These are phyloP conservation scores for Saccharomyces hybrid DNA, from an alignment of 1,139 yeast genomes.

Conservation along the genomic window DNA sequence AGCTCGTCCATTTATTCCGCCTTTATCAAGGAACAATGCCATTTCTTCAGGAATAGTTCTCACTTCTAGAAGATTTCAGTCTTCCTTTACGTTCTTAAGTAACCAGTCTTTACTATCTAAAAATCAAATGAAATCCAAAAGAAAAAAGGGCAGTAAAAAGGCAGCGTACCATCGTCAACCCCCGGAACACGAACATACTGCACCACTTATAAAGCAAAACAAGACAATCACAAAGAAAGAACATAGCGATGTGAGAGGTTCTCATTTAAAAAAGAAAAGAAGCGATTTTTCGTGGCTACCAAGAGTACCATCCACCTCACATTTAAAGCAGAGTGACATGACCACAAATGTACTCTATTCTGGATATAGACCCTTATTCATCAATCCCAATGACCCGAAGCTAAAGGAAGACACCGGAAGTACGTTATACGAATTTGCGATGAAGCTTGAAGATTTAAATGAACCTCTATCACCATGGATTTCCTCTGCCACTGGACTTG, in stretches of 20 bases:
- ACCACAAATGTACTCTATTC: conserved; percentile 23
- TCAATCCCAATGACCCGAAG: conserved; percentile 13
- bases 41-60: background rate
- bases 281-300: conserved; percentile 27
- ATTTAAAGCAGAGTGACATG: conserved; percentile 21
- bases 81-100: conserved; percentile 24
- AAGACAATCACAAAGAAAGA: background rate
- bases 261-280: conserved; percentile 7
- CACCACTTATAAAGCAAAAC: background rate
- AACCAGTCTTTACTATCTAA: conserved; percentile 21
- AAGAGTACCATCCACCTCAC: conserved; percentile 23
- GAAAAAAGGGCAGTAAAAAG: conserved; percentile 8
- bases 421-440: conserved; percentile 27
- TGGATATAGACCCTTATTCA: conserved; percentile 29
- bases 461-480: conserved; percentile 26
- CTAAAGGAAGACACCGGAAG: conserved; percentile 7
- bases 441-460: conserved; percentile 25
- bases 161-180: background rate
- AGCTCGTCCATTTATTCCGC: background rate
- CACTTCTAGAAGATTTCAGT: conserved; percentile 15
- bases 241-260: background rate
- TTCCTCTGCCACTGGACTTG: conserved; percentile 29
- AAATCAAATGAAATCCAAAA: conserved; percentile 20
- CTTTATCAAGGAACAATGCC: background rate
- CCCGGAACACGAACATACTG: background rate